phyloP scores from a whole-genome alignment of 148 eudicot genomes.

The Nepenthes gracilis region DNA sequence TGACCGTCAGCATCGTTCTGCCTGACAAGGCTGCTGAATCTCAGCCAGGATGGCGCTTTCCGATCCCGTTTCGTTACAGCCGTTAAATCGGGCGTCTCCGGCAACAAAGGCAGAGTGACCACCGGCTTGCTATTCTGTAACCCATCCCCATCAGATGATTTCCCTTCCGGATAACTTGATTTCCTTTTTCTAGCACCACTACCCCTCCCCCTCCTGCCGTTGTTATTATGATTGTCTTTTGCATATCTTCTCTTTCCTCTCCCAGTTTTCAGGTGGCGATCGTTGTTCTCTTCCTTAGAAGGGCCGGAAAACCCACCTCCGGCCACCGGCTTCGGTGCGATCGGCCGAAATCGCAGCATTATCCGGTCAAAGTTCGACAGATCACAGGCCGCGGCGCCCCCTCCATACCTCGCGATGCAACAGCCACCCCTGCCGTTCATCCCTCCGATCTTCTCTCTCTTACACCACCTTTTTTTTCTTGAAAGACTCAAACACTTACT shows the following conservation, averaged over 20 bases:
- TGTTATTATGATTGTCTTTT: neutral
- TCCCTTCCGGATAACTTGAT: constrained; percentile 9
- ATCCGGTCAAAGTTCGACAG: constrained; percentile 44
- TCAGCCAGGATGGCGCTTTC: constrained; percentile 18
- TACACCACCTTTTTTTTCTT: too few species aligned
- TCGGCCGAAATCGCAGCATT: constrained; percentile 75
- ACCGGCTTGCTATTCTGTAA: constrained; percentile 4
- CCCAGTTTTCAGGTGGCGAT: constrained; percentile 4
- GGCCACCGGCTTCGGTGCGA: constrained; percentile 74
- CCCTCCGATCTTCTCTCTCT: neutral
- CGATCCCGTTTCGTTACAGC: neutral
- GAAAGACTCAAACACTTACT: neutral
- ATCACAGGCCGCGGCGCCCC: constrained; percentile 15
- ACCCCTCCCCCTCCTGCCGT: neutral
- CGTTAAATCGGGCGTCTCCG: constrained; percentile 54
- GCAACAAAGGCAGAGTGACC: constrained; percentile 50
- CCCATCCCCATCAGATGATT: constrained; percentile 11
- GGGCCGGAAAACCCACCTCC: neutral
- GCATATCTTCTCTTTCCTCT: constrained; percentile 27
- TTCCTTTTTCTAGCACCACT: constrained; percentile 8
- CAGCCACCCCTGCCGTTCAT: constrained; percentile 51
- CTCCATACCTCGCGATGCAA: constrained; percentile 44
- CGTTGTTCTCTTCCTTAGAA: neutral
- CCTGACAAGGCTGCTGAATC: constrained; percentile 4
- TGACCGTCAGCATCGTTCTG: neutral